These are phyloP conservation scores for Cotoneaster glaucophyllus DNA, from an alignment of 306 rosid genomes.

Conservation along the genomic window DNA sequence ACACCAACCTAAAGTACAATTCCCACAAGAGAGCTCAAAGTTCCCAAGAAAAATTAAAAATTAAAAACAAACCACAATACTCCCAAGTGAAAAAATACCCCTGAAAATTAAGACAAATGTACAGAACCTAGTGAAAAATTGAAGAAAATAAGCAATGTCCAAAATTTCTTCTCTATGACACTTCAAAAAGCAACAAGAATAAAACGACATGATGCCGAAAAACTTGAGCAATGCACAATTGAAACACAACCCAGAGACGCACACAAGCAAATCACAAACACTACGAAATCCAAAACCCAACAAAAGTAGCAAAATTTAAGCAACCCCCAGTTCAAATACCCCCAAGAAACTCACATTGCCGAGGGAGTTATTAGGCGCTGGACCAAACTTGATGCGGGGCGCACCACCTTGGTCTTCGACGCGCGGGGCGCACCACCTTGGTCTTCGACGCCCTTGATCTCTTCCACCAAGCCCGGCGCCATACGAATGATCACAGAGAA, in stretches of 20 bases:
- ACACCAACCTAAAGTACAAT: background rate
- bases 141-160: background rate
- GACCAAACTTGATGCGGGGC: constrained; percentile 72
- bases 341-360: constrained; percentile 59
- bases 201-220: background rate
- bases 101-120: background rate
- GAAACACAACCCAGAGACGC: background rate
- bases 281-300: background rate
- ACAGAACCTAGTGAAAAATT: background rate
- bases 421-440: constrained; percentile 74
- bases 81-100: background rate
- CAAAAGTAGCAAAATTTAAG: background rate
- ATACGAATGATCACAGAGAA: constrained; percentile 76
- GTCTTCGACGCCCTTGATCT: constrained; percentile 89
- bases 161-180: background rate
- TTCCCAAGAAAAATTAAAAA: too few species aligned
- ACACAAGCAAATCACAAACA: background rate
- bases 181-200: background rate
- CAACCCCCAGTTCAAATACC: background rate
- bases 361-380: constrained; percentile 38
- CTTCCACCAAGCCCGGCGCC: constrained; percentile 81
- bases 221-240: background rate
- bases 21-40: too few species aligned
- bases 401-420: constrained; percentile 74
- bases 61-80: background rate